Base-by-base conservation (phyloP, 106 monocot genomes). In the Amphibolis antarctica region DNA sequence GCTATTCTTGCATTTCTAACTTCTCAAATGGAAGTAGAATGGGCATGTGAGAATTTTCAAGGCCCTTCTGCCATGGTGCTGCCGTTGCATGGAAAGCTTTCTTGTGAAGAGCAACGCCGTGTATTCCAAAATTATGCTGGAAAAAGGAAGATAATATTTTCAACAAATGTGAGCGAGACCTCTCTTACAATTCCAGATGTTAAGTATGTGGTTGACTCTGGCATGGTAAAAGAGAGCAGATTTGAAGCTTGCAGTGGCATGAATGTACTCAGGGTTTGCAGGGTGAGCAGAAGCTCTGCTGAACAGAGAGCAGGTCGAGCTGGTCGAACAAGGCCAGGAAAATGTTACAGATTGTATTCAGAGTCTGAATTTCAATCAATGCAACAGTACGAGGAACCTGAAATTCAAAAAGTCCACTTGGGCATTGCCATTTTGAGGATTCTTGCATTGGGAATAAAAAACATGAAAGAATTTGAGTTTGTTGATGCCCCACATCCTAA, bases 71-170 rank as follows among this genome's bases (percentile, higher is more conserved):
- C 82, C 10, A 65, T 98, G 15, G 91, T 81, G 3, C 57, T 98
- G 66, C 90, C 98, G 26, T 66, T 98, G 78, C 98, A 98, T 79
- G 98, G 98, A 13, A 98, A 98, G 69, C 84, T 98, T 43, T 82
- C 84, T 26, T 52, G 64, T 75, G 91, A 87, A 55, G 90, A 98
- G n/a, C 98, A 98, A 70, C 43, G 12, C 42, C 85, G 63, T 42
- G 82, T 88, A 30, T 91, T 90, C 43, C 65, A 79, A 52, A 85
- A 69, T 30, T 98, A 85, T 43, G 68, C 76, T 12, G 91, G 79
- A 18, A 98, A 83, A 53, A 98, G 98, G 63, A 98, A 98, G 62
- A 71, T 98, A 9, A 91, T 98, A 25, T 98, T 98, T 60, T 71
- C 74, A 12, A 91, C 98, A 36, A 98, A 98, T 70, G 60, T 98